Evolutionary conservation across 441 rosid genomes (phyloP).

Genomic region (Erodium chrysanthum): DNA sequence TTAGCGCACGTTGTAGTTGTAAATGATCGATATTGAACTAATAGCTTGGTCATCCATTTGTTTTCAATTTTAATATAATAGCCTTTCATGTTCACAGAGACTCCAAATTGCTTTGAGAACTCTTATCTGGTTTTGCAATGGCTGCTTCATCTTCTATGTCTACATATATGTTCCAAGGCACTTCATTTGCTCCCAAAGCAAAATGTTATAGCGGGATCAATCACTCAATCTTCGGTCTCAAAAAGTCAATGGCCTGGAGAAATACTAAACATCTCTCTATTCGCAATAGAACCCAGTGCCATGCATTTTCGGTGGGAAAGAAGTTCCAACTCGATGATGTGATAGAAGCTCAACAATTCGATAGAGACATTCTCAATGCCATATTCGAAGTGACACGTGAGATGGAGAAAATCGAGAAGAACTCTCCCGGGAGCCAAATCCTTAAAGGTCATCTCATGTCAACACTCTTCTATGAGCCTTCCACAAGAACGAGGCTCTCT

Average conservation of each 20-base stretch:
- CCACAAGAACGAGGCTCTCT: constrained; percentile 90
- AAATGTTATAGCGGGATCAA: constrained; percentile 21
- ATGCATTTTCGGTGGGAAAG: constrained; percentile 33
- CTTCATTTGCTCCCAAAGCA: constrained; percentile 22
- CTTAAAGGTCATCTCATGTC: constrained; percentile 92
- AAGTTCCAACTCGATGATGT: constrained; percentile 74
- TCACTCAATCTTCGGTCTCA: constrained; percentile 14
- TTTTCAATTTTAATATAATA: background rate
- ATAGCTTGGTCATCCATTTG: background rate
- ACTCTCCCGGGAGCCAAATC: constrained; percentile 60
- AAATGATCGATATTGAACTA: background rate
- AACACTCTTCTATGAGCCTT: constrained; percentile 92
- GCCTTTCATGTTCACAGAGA: background rate
- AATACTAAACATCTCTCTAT: constrained; percentile 12
- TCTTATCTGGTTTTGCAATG: constrained; percentile 12
- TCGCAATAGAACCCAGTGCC: constrained; percentile 26
- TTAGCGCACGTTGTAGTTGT: background rate
- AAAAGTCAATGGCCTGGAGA: constrained; percentile 19
- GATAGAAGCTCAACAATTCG: constrained; percentile 88
- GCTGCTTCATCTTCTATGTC: constrained; percentile 34
- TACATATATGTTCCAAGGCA: constrained; percentile 20
- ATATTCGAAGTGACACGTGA: constrained; percentile 72
- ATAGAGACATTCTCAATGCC: constrained; percentile 59
- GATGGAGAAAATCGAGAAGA: constrained; percentile 73
- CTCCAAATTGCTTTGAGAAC: background rate